These are phyloP conservation scores for Fistulifera pelliculosa DNA, from an alignment of 108 stramenopile genomes.

Conservation along the genomic window DNA sequence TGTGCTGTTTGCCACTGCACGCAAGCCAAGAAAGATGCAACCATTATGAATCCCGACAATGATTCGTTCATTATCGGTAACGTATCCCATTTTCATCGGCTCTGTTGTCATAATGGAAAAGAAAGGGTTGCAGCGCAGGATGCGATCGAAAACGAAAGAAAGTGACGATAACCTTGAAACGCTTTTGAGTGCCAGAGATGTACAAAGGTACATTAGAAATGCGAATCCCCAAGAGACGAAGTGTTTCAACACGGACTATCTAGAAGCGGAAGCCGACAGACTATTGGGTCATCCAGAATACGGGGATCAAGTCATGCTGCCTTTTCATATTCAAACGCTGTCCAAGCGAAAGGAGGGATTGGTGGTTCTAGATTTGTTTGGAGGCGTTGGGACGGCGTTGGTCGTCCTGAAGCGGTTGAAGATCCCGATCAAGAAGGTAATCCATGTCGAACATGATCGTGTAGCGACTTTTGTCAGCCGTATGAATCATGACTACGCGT, in stretches of 20 bases:
- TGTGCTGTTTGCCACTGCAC: constrained; percentile 6
- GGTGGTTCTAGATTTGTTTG: constrained; percentile 26
- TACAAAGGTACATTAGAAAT: too few species aligned
- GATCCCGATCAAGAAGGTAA: constrained; percentile 20
- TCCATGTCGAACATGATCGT: constrained; percentile 44
- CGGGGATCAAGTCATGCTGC: constrained; percentile 10
- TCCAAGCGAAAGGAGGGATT: background rate
- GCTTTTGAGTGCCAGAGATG: too few species aligned
- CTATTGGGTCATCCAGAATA: background rate
- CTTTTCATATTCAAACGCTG: background rate
- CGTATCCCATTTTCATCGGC: too few species aligned
- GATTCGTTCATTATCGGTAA: too few species aligned
- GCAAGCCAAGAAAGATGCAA: background rate
- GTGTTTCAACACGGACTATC: background rate
- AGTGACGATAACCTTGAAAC: too few species aligned
- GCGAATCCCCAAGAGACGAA: too few species aligned
- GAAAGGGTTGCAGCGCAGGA: too few species aligned
- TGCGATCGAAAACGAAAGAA: too few species aligned
- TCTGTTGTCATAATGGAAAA: too few species aligned
- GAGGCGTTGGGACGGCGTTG: constrained; percentile 21
- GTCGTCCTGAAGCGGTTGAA: constrained; percentile 22
- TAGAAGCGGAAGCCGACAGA: background rate
- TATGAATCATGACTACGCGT: constrained; percentile 26
- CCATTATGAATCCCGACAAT: background rate
- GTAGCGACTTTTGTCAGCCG: constrained; percentile 35